Evolutionary conservation across 768 basidiomycete species (phyloP).

Genomic region (Trametes cingulata): DNA sequence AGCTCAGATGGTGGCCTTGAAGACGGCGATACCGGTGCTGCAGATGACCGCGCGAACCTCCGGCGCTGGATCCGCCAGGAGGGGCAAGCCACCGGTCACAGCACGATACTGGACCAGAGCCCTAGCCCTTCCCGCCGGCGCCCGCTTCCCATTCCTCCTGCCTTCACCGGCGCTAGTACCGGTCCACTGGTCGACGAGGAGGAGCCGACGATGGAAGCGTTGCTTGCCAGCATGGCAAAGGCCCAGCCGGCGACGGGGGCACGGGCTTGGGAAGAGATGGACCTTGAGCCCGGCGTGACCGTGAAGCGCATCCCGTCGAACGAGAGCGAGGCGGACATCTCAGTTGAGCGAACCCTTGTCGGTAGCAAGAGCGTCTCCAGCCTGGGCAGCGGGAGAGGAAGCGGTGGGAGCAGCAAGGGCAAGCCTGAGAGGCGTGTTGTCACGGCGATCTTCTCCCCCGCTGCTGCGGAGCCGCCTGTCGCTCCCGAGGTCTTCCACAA

Average conservation of each 20-base stretch:
- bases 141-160: conserved; percentile 18
- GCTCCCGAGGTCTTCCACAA: not conserved
- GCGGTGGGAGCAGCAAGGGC: conserved; percentile 23
- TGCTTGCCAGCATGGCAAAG: conserved; percentile 26
- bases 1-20: conserved; percentile 29
- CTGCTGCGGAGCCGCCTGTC: not conserved
- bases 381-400: conserved; percentile 21
- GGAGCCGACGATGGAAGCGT: conserved; percentile 35
- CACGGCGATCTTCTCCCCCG: conserved; percentile 32
- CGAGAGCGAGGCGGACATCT: conserved; percentile 8
- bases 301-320: conserved; percentile 32
- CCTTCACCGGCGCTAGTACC: conserved; percentile 2
- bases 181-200: conserved; percentile 14
- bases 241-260: conserved; percentile 30
- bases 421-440: conserved; percentile 32
- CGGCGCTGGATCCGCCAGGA: conserved; percentile 21
- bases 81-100: conserved; percentile 12
- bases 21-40: not conserved
- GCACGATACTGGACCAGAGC: conserved; percentile 6
- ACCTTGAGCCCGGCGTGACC: conserved; percentile 33
- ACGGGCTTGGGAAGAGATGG: conserved; percentile 39
- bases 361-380: conserved; percentile 17
- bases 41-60: conserved; percentile 13
- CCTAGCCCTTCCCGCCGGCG: conserved; percentile 17
- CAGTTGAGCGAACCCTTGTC: conserved; percentile 2